Evolutionary conservation across 805 yeast genomes (phyloP).

Genomic region (Wickerhamomyces mucosus): DNA sequence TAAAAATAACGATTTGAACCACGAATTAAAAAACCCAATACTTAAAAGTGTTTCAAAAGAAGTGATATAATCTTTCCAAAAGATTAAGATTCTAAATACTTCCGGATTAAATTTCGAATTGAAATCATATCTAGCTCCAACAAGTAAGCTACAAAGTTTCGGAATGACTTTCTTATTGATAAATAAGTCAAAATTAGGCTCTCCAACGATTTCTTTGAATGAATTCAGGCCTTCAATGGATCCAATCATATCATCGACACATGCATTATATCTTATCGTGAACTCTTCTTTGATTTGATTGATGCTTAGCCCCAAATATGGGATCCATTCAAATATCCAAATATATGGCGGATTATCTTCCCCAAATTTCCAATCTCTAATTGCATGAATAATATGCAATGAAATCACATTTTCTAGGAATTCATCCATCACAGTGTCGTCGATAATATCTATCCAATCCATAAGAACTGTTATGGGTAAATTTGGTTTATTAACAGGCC

Average conservation of each 20-base stretch:
- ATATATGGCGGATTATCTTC: constrained; percentile 11
- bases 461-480: constrained; percentile 29
- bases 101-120: too few relatives aligned
- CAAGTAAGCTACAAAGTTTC: constrained; percentile 7
- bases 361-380: constrained; percentile 27
- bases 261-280: constrained; percentile 12
- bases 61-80: constrained; percentile 18
- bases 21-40: constrained; percentile 26
- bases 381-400: constrained; percentile 27
- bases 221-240: constrained; percentile 16
- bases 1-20: constrained; percentile 11
- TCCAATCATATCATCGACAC: constrained; percentile 14
- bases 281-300: constrained; percentile 17
- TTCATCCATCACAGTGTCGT: constrained; percentile 19
- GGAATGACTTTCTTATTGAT: constrained; percentile 17
- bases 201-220: constrained; percentile 27
- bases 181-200: constrained; percentile 9
- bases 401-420: constrained; percentile 24
- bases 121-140: constrained; percentile 3
- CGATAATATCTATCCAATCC: constrained; percentile 32
- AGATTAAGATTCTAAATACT: constrained; percentile 11
- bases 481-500: constrained; percentile 32
- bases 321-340: constrained; percentile 33
- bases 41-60: constrained; percentile 21
- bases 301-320: constrained; percentile 15